Evolutionary conservation across 225 moss, liverwort and hornwort species (phyloP).

Genomic region (Pseudisothecium myosuroides): DNA sequence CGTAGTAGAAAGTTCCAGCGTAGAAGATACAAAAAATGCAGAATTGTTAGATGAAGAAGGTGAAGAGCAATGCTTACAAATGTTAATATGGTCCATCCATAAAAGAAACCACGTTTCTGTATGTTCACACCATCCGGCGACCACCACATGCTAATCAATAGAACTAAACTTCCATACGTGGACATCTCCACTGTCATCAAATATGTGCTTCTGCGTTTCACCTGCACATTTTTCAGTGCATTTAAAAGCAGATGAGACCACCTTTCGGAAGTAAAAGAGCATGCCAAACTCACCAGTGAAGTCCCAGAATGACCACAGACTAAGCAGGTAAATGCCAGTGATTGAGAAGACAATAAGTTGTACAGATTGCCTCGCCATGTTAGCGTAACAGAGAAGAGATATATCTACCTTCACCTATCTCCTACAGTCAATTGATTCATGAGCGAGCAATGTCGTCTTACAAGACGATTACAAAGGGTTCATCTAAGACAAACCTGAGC

Average conservation of each 20-base stretch:
- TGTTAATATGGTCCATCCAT: constrained; percentile 78
- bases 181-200: constrained; percentile 99
- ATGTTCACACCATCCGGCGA: constrained; percentile 91
- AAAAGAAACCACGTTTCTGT: constrained; percentile 64
- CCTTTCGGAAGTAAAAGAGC: background rate
- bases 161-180: constrained; percentile 53
- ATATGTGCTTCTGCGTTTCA: constrained; percentile 79
- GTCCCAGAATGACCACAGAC: background rate
- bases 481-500: constrained; percentile 43
- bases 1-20: background rate
- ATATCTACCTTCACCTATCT: background rate
- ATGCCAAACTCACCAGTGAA: background rate
- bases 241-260: background rate
- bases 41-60: background rate
- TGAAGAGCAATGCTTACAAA: constrained; percentile 25
- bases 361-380: background rate
- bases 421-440: background rate
- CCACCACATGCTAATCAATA: constrained; percentile 64
- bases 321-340: background rate
- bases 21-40: background rate
- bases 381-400: background rate
- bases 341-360: background rate
- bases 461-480: background rate
- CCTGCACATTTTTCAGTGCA: constrained; percentile 20
- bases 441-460: background rate